Conservation (phyloP, 306 rosid species). For the Clitoria ternatea region DNA sequence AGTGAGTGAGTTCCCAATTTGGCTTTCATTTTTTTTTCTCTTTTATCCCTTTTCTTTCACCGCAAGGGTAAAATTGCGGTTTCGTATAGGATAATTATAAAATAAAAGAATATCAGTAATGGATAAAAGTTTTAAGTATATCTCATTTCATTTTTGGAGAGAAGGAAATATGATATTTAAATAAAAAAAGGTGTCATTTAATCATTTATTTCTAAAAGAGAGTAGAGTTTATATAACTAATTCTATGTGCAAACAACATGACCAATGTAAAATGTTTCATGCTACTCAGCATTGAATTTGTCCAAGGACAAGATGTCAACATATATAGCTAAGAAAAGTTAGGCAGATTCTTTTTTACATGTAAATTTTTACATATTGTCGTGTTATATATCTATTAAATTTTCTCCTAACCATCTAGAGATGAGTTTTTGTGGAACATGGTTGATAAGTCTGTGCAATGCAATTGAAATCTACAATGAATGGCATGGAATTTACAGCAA, state of each 20-base stretch:
- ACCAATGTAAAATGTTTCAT: background rate
- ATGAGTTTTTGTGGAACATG: background rate
- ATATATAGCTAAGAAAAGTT: too few relatives aligned
- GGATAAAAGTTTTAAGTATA: too few relatives aligned
- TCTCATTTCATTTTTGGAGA: too few relatives aligned
- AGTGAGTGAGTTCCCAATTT: constrained; percentile 40
- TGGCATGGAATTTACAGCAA: background rate
- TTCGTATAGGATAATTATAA: background rate
- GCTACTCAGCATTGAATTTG: background rate
- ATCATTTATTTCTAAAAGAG: background rate
- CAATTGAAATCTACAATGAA: background rate
- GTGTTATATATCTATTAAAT: too few relatives aligned
- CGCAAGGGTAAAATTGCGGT: constrained; percentile 32
- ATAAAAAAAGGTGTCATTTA: too few relatives aligned
- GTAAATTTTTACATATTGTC: background rate
- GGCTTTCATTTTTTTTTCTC: background rate
- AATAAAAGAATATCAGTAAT: too few relatives aligned
- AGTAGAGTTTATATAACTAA: too few relatives aligned
- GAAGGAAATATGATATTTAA: too few relatives aligned
- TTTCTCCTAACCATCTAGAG: background rate
- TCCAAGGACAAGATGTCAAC: background rate
- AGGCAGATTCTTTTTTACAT: too few relatives aligned
- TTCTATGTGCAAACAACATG: background rate
- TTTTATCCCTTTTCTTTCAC: background rate
- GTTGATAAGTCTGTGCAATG: background rate